These are phyloP conservation scores for Lentinula detonsa DNA, from an alignment of 768 basidiomycete species.

Conservation along the genomic window DNA sequence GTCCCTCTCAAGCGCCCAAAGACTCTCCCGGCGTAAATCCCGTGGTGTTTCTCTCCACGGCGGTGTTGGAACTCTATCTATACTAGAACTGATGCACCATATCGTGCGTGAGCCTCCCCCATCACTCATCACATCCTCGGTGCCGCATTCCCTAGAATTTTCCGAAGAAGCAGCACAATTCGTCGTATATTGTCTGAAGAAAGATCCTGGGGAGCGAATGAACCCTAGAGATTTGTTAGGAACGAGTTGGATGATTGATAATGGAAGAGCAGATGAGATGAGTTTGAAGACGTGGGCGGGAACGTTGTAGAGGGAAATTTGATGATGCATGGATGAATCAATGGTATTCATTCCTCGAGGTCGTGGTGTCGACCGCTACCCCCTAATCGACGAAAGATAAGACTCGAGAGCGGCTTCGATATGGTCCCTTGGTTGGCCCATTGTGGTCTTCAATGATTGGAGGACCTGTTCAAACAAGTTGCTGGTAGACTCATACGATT, in stretches of 20 bases:
- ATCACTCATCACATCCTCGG: slow-evolving; percentile 43
- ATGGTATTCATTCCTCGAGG: neutral
- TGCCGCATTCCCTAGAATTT: neutral
- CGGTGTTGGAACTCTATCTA: slow-evolving; percentile 96
- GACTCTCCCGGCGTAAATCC: slow-evolving; percentile 35
- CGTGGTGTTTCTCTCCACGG: slow-evolving; percentile 84
- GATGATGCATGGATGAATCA: neutral
- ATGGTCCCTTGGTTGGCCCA: no score
- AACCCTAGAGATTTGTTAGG: neutral
- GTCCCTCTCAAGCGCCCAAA: neutral
- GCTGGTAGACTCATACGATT: no score
- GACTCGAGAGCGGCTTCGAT: no score
- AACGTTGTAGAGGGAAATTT: neutral
- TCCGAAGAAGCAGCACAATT: neutral
- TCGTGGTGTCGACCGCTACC: no score
- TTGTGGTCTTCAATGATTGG: no score
- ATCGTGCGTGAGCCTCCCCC: slow-evolving; percentile 99
- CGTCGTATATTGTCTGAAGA: neutral
- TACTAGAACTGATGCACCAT: slow-evolving; percentile 93
- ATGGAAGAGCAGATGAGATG: neutral
- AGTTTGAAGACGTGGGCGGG: neutral
- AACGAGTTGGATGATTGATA: neutral
- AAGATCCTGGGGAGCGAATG: neutral
- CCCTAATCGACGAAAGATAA: no score
- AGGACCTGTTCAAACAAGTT: no score